Conservation (phyloP, 2,329 filamentous ascomycete species). For the Fusarium transvaalense region DNA sequence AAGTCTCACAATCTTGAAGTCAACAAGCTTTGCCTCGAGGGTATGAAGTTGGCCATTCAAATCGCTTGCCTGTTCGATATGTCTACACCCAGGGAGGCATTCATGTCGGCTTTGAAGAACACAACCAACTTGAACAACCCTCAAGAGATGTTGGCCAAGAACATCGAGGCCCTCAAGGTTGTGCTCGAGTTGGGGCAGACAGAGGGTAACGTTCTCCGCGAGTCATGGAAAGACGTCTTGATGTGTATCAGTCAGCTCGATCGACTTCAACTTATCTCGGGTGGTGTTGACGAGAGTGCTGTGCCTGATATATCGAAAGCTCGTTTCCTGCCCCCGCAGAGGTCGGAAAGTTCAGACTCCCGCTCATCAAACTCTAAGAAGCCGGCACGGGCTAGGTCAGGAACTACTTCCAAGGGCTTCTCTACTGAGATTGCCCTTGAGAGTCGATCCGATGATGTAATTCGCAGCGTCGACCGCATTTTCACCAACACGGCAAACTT, state of each 20-base stretch:
- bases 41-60: conserved; percentile 91
- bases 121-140: conserved; percentile 97
- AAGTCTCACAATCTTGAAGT: conserved; percentile 93
- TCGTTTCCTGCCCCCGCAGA: conserved; percentile 73
- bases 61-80: conserved; percentile 95
- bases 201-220: conserved; percentile 88
- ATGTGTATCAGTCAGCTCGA: conserved; percentile 97
- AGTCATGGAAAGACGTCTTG: conserved; percentile 95
- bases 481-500: conserved; percentile 97
- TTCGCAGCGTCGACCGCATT: conserved; percentile 93
- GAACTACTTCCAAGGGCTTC: conserved; percentile 73
- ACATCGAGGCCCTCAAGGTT: conserved; percentile 92
- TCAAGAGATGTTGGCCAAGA: conserved; percentile 94
- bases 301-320: conserved; percentile 93
- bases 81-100: conserved; percentile 92
- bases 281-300: conserved; percentile 91
- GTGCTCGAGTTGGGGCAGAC: conserved; percentile 92
- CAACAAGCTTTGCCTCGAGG: conserved; percentile 92
- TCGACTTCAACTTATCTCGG: conserved; percentile 92
- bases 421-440: conserved; percentile 88
- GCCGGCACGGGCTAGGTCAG: conserved; percentile 63
- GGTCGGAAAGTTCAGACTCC: conserved; percentile 67
- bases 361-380: conserved; percentile 74
- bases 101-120: conserved; percentile 91
- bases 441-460: conserved; percentile 90